Evolutionary conservation across 495 filamentous ascomycete genomes (phyloP), one percentile per base, ranked within the genome.

Genomic region (Xylaria scruposa): DNA sequence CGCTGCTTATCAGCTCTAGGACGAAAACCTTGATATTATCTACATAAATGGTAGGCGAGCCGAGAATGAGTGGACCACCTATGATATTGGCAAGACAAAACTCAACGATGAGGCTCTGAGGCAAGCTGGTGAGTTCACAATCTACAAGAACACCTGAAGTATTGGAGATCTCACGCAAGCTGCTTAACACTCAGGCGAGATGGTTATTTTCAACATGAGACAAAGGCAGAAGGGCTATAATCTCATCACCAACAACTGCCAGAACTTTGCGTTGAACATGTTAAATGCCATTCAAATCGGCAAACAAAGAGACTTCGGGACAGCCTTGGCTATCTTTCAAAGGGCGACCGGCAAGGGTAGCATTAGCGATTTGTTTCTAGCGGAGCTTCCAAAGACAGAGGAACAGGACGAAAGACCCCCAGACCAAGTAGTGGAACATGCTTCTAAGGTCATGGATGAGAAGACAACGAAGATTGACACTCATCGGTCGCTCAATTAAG

Each of bases 191-290:
- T 4, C 54, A 79, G 83, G 78, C 62, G 82, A 85, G 67, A 81
- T 78, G 78, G 81, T 82, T 29, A 86, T 86, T 54, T 76, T 79
- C 46, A 75, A 80, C 67, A 85, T 86, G 80, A 71, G 83, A 46
- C 62, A 68, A 26, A 80, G 76, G 63, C 74, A 78, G 60, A 73
- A 82, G 2, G 82, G 73, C 13, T 86, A 86, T 77, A 83, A 84
- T 71, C 73, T 86, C 44, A 84, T 86, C 74, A 80, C 74, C 63
- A 86, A 86, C 72, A 86, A 86, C 78, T 86, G 84, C 72, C 84
- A 86, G 74, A 85, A 81, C 66, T 86, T 79, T 69, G 83, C 82
- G 4, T 65, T 83, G n/a, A 61, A 72, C 33, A 70, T 85, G 67
- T 75, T 85, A 31, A 79, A 85, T 56, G 81, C 81, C 47, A 83